Conservation (phyloP, 2,329 filamentous ascomycete species). For the Moelleriella libera region DNA sequence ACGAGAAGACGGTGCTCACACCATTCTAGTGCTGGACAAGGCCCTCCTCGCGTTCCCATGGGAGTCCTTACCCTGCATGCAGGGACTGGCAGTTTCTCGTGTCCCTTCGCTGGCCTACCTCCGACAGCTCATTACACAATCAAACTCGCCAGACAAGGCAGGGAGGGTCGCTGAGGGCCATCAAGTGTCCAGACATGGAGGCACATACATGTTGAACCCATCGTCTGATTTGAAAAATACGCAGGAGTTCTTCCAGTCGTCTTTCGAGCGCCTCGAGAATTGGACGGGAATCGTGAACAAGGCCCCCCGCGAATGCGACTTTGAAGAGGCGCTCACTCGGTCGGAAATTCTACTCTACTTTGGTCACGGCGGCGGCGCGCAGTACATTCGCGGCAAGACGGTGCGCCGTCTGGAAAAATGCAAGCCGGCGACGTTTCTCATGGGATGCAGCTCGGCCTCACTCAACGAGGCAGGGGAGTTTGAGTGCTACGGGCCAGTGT, state of each 20-base stretch:
- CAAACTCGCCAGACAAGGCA: constrained; percentile 8
- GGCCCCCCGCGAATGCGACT: constrained; percentile 63
- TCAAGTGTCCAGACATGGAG: constrained; percentile 38
- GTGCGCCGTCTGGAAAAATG: constrained; percentile 68
- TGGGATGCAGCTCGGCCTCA: constrained; percentile 84
- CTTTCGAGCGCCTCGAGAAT: constrained; percentile 48
- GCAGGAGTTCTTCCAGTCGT: constrained; percentile 55
- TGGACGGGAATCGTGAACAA: constrained; percentile 61
- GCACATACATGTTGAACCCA: constrained; percentile 81
- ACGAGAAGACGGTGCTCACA: constrained; percentile 43
- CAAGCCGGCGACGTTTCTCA: constrained; percentile 66
- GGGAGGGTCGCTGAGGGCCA: constrained; percentile 25
- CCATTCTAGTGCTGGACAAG: constrained; percentile 84
- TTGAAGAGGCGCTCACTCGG: constrained; percentile 49
- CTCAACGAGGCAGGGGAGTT: constrained; percentile 71
- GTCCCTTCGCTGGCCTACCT: constrained; percentile 78
- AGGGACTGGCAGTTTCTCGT: constrained; percentile 65
- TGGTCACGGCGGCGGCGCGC: constrained; percentile 85
- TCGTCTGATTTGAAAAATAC: constrained; percentile 71
- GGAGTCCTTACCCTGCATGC: constrained; percentile 85
- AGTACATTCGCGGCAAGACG: constrained; percentile 79
- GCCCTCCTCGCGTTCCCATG: constrained; percentile 83
- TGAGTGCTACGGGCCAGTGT: constrained; percentile 78
- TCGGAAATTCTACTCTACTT: constrained; percentile 81
- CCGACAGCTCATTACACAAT: constrained; percentile 56